phyloP scores from a whole-genome alignment of 805 yeast genomes.

The Isabelozyma pseudorhagii region DNA sequence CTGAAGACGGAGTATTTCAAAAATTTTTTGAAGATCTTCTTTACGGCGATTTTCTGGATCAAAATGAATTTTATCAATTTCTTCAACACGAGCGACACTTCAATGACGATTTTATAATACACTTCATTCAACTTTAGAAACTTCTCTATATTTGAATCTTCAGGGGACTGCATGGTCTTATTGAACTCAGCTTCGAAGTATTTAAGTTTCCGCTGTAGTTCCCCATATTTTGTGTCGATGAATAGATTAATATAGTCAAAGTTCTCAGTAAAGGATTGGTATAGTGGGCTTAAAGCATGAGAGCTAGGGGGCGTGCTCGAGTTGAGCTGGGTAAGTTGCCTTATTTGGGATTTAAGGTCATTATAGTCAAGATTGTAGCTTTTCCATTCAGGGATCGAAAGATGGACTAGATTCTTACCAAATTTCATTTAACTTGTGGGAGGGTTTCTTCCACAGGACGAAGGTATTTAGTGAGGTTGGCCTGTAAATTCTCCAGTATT shows the following conservation, averaged over 20 bases:
- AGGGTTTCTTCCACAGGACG: not conserved
- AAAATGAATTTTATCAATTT: conserved; percentile 67
- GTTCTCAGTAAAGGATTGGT: conserved; percentile 48
- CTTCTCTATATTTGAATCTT: conserved; percentile 1
- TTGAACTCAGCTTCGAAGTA: conserved; percentile 14
- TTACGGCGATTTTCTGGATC: conserved; percentile 69
- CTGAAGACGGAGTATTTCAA: conserved; percentile 38
- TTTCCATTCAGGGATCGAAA: conserved; percentile 88
- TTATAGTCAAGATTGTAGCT: conserved; percentile 81
- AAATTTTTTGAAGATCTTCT: conserved; percentile 72
- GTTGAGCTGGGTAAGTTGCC: conserved; percentile 15
- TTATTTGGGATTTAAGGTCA: conserved; percentile 64
- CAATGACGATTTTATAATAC: conserved; percentile 32
- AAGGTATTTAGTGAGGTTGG: not conserved
- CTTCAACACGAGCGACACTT: conserved; percentile 49
- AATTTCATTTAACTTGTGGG: conserved; percentile 66
- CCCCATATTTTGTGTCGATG: conserved; percentile 65
- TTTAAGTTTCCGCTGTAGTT: conserved; percentile 49
- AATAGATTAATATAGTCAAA: conserved; percentile 61
- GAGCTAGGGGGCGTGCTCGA: not conserved
- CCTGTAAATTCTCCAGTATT: too few species aligned
- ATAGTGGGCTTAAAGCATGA: conserved; percentile 28
- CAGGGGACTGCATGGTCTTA: conserved; percentile 2
- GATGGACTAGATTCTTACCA: conserved; percentile 68
- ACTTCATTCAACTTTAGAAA: conserved; percentile 20